These are phyloP conservation scores for Murraya koenigii DNA, from an alignment of 345 rosid species.

Conservation along the genomic window DNA sequence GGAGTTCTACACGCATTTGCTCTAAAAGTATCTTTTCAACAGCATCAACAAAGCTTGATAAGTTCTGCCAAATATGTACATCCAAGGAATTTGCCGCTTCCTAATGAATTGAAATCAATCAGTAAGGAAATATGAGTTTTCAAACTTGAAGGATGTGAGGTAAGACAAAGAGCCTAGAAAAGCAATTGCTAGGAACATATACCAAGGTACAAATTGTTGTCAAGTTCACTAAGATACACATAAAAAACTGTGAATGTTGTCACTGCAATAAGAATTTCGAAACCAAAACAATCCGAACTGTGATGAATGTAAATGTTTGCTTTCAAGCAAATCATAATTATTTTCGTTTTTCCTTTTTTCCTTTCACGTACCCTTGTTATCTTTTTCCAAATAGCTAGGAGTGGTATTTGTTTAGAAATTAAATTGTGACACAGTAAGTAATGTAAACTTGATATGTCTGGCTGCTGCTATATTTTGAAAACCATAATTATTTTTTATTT, in stretches of 20 bases:
- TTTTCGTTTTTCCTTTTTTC: not conserved
- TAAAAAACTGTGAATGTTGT: not conserved
- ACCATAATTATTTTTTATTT: not conserved
- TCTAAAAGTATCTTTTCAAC: conserved; percentile 42
- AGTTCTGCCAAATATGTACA: conserved; percentile 27
- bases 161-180: not conserved
- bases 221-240: not conserved
- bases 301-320: not conserved
- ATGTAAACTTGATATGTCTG: not conserved
- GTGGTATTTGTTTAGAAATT: too few relatives aligned
- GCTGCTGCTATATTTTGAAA: not conserved
- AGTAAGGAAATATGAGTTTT: not conserved
- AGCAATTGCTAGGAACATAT: too few relatives aligned
- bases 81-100: conserved; percentile 48
- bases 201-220: not conserved
- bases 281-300: not conserved
- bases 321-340: not conserved
- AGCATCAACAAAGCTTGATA: conserved; percentile 44
- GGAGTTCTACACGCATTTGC: conserved; percentile 32
- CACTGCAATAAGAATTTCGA: not conserved
- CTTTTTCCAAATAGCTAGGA: not conserved
- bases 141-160: not conserved
- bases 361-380: not conserved
- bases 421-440: not conserved
- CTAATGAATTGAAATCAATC: conserved; percentile 23